A percentile compares a stretch with the other conserved stretches of the same genome.
These are phyloP conservation scores for Pleomassaria siparia DNA, from an alignment of 2,329 filamentous ascomycete species.

Conservation along the genomic window DNA sequence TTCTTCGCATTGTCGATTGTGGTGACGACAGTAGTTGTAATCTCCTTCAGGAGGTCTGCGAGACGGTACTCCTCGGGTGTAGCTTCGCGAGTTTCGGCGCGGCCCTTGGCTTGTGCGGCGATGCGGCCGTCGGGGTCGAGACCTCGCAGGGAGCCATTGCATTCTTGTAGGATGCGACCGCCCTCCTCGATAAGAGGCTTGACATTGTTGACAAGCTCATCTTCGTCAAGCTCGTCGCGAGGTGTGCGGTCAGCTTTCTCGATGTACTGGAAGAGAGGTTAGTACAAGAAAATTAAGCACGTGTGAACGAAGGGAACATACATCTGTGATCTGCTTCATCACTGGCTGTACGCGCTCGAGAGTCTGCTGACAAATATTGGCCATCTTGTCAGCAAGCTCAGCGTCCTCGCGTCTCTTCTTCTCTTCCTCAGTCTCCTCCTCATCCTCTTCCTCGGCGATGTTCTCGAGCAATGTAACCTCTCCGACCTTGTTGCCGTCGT, in stretches of 20 bases:
- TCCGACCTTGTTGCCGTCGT: constrained; percentile 64
- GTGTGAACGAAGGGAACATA: constrained; percentile 44
- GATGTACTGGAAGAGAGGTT: constrained; percentile 60
- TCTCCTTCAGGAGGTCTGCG: constrained; percentile 81
- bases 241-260: constrained; percentile 78
- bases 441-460: constrained; percentile 59
- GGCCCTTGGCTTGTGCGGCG: constrained; percentile 80
- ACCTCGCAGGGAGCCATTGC: constrained; percentile 82
- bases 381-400: constrained; percentile 77
- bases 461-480: constrained; percentile 65
- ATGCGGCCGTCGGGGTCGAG: constrained; percentile 89
- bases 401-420: constrained; percentile 61
- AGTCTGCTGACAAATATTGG: constrained; percentile 71
- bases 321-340: constrained; percentile 81
- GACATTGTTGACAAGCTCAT: constrained; percentile 81
- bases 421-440: constrained; percentile 53
- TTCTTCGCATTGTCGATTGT: constrained; percentile 87
- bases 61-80: constrained; percentile 82
- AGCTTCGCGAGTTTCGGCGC: constrained; percentile 72
- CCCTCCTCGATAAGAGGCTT: constrained; percentile 88
- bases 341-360: constrained; percentile 83
- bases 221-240: constrained; percentile 87
- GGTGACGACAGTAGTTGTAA: constrained; percentile 77
- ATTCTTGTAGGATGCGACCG: constrained; percentile 77
- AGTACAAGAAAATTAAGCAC: constrained; percentile 19